Conservation (phyloP, 106 monocot genomes). For the Platanthera zijinensis region DNA sequence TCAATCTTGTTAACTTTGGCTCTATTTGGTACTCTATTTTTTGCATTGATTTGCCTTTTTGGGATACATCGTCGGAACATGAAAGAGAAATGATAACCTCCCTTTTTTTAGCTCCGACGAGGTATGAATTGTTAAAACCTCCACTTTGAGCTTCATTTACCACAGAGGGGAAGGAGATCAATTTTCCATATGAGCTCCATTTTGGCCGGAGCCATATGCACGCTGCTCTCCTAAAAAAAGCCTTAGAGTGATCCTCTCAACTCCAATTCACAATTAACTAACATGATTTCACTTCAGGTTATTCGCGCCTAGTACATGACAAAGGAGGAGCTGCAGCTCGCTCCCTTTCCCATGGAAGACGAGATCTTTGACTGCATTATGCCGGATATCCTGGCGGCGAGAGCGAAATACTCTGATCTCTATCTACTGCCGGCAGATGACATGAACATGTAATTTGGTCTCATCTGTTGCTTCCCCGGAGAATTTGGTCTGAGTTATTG, state of each 20-base stretch:
- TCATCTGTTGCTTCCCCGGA: constrained; percentile 20
- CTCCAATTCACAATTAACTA: neutral
- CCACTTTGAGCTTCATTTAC: no score
- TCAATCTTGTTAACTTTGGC: neutral
- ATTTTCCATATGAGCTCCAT: no score
- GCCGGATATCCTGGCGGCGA: constrained; percentile 37
- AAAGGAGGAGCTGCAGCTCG: neutral
- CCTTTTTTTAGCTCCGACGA: no score
- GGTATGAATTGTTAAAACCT: no score
- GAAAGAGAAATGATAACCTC: no score
- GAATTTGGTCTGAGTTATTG: constrained; percentile 26
- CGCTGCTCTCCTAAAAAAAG: no score
- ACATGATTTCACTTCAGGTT: constrained; percentile 18
- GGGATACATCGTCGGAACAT: no score
- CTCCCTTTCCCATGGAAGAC: constrained; percentile 17
- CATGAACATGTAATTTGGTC: constrained; percentile 19
- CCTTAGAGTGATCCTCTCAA: neutral
- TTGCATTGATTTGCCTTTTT: neutral
- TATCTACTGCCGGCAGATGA: constrained; percentile 27
- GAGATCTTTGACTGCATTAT: constrained; percentile 52
- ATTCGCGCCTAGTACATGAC: constrained; percentile 29
- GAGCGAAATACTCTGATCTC: constrained; percentile 50
- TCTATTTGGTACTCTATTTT: neutral
- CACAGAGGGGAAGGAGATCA: no score
- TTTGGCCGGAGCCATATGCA: no score